Evolutionary conservation across 2,329 filamentous ascomycete species (phyloP), one percentile per base, ranked within the genome.

Genomic region (Aphanoascus verrucosus): DNA sequence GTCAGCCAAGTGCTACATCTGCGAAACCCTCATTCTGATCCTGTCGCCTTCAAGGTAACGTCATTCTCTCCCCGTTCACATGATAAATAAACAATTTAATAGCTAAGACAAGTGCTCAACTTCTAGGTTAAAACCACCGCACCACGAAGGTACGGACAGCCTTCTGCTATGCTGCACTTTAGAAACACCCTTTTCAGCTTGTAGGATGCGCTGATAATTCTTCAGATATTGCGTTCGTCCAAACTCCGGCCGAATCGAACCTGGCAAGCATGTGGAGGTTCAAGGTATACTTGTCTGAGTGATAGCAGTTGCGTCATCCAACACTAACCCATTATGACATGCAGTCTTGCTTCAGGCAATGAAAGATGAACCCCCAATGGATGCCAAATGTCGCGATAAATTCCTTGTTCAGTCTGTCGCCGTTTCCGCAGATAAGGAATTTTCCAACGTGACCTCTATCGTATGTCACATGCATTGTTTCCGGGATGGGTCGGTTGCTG

Each of bases 91-190:
- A 12, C 28, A 28, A 28, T n/a, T n/a, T n/a, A 28, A 7, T 28
- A 53, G 55, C 56, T 58, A 55, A 58, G 65, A 69, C 59, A 69
- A 32, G 28, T 37, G 51, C 53, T 38, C 50, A 55, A 46, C 56
- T 23, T 55, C 41, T 34, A 95, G 89, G 93, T 98, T 72, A 98
- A 98, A 83, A 98, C 93, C 47, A 98, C 93, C 58, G 93, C 93
- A 48, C 93, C 93, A 34, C 97, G 97, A 75, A 93, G 97, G 91
- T 98, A 86, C 67, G 85, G 72, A 56, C 61, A 59, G 54, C 58
- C 53, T 55, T 40, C 52, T 49, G 8, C 28, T 17, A 46, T 50
- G 20, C 14, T 1, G 23, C 28, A 14, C 4, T 19, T 19, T 40
- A 17, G 23, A 28, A 14, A 20, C 31, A 3, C n/a, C 31, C n/a